Evolutionary conservation across 345 rosid species (phyloP).

Genomic region (Rubroshorea leprosula): DNA sequence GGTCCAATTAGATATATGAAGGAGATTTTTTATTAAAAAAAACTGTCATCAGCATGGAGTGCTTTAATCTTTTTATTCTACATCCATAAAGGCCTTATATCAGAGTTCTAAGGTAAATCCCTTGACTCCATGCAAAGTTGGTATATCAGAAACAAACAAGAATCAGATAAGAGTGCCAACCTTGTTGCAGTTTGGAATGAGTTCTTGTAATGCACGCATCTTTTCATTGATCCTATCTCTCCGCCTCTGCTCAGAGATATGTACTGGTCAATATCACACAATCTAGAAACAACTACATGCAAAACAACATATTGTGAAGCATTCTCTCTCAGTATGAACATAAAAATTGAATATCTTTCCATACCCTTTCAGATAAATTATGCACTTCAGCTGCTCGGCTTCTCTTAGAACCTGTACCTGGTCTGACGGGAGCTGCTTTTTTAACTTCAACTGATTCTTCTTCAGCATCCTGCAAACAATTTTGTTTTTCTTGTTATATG

Average conservation of each 20-base stretch:
- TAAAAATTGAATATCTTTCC: conserved; percentile 22
- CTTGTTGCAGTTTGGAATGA: conserved; percentile 90
- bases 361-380: conserved; percentile 94
- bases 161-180: conserved; percentile 28
- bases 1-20: too few species aligned
- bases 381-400: conserved; percentile 95
- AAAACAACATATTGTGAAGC: too few species aligned
- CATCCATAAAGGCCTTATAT: too few species aligned
- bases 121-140: too few species aligned
- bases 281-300: too few species aligned
- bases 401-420: conserved; percentile 56
- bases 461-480: conserved; percentile 54
- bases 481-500: not conserved
- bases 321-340: too few species aligned
- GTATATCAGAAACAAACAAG: not conserved
- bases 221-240: conserved; percentile 91
- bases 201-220: conserved; percentile 94
- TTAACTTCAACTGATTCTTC: conserved; percentile 53
- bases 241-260: conserved; percentile 62
- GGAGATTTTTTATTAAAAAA: too few species aligned
- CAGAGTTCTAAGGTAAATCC: too few species aligned
- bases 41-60: too few species aligned
- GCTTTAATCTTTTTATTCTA: too few species aligned
- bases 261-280: conserved; percentile 8
- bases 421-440: conserved; percentile 37